phyloP scores from a whole-genome alignment of 306 rosid species.

The Bauhinia variegata region DNA sequence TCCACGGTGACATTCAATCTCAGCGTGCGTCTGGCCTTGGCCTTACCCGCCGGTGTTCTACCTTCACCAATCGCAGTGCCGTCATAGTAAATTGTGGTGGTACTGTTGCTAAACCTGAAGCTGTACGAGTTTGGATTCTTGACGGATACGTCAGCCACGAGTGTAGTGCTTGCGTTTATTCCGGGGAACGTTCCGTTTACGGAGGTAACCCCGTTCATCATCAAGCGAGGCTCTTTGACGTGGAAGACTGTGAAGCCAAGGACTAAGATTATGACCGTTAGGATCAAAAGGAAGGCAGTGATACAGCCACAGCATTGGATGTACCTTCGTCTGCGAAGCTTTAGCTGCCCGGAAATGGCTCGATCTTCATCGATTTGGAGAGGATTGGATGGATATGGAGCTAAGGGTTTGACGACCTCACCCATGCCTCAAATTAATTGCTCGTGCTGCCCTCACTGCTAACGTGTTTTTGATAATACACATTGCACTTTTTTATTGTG shows the following conservation, averaged over 20 bases:
- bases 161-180: neutral
- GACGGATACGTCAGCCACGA: slow-evolving; percentile 36
- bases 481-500: neutral
- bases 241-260: slow-evolving; percentile 55
- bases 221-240: slow-evolving; percentile 48
- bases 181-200: neutral
- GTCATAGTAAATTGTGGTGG: slow-evolving; percentile 26
- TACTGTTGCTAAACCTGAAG: slow-evolving; percentile 28
- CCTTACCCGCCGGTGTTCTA: slow-evolving; percentile 24
- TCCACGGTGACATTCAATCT: slow-evolving; percentile 39
- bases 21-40: slow-evolving; percentile 25
- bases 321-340: slow-evolving; percentile 13
- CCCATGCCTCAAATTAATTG: slow-evolving; percentile 23
- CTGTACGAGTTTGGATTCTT: slow-evolving; percentile 42
- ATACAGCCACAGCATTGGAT: slow-evolving; percentile 43
- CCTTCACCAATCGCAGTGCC: slow-evolving; percentile 35
- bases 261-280: slow-evolving; percentile 38
- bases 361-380: slow-evolving; percentile 13
- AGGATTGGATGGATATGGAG: slow-evolving; percentile 26
- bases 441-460: neutral
- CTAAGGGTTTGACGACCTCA: slow-evolving; percentile 31
- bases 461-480: neutral
- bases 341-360: neutral
- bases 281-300: slow-evolving; percentile 46
- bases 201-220: slow-evolving; percentile 16